Evolutionary conservation across 306 rosid genomes (phyloP).

Genomic region (Medicago lupulina): DNA sequence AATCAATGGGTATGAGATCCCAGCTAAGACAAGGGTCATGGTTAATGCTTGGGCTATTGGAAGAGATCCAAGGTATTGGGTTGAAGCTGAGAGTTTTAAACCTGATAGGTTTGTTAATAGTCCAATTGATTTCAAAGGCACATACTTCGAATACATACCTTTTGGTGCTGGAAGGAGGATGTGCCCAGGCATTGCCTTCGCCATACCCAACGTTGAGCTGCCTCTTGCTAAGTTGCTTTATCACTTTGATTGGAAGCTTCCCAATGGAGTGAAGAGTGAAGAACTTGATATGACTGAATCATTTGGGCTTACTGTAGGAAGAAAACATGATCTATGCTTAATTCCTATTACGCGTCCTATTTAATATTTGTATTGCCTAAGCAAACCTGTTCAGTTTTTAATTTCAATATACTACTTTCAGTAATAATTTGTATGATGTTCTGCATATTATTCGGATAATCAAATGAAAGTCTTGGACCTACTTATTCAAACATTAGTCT

Average conservation of each 20-base stretch:
- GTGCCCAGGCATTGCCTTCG: not conserved
- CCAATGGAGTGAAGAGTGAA: not conserved
- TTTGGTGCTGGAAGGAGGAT: slow-evolving; percentile 15
- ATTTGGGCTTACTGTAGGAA: not conserved
- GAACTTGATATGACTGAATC: too few relatives aligned
- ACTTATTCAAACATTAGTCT: too few relatives aligned
- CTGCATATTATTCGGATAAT: too few relatives aligned
- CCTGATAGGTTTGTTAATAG: not conserved
- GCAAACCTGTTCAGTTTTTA: not conserved
- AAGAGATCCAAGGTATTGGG: slow-evolving; percentile 14
- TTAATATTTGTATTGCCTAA: not conserved
- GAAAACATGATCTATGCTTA: not conserved
- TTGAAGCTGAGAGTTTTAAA: slow-evolving; percentile 12
- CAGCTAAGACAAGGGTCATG: too few relatives aligned
- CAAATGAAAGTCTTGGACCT: too few relatives aligned
- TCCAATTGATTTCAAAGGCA: not conserved
- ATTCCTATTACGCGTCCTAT: not conserved
- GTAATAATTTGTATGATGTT: too few relatives aligned
- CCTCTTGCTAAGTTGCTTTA: slow-evolving; percentile 10
- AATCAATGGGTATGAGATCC: too few relatives aligned
- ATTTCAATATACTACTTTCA: too few relatives aligned
- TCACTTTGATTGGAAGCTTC: slow-evolving; percentile 27
- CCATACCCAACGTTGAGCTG: not conserved
- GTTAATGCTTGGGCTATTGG: not conserved
- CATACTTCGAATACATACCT: not conserved